Evolutionary conservation across 345 rosid species (phyloP).

Genomic region (Mangifera indica): DNA sequence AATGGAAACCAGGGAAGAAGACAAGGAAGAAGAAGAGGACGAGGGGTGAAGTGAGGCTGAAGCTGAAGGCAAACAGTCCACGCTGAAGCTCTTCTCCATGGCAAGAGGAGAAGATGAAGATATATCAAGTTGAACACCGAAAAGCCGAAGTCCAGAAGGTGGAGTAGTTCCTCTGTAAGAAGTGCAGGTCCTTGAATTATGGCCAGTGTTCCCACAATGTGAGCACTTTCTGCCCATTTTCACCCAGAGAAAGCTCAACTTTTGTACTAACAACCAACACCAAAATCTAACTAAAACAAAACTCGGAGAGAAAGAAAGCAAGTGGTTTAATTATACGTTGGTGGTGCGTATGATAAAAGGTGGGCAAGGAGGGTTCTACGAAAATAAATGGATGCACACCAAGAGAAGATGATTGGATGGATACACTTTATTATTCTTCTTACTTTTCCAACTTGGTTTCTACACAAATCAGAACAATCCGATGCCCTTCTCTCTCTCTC

Average conservation of each 20-base stretch:
- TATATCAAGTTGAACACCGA: constrained; percentile 54
- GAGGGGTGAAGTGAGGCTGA: constrained; percentile 28
- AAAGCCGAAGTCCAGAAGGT: constrained; percentile 45
- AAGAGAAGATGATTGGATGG: constrained; percentile 50
- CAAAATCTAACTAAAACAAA: constrained; percentile 11
- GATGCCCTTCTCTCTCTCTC: not conserved
- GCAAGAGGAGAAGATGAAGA: constrained; percentile 23
- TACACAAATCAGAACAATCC: not conserved
- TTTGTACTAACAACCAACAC: constrained; percentile 11
- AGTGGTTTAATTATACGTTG: constrained; percentile 24
- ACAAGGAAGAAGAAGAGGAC: constrained; percentile 31
- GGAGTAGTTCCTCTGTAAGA: constrained; percentile 19
- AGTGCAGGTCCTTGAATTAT: constrained; percentile 62
- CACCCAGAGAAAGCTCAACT: constrained; percentile 27
- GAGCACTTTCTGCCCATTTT: constrained; percentile 75
- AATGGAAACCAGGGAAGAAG: constrained; percentile 33
- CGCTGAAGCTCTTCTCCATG: constrained; percentile 53
- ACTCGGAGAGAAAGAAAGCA: constrained; percentile 23
- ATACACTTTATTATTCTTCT: constrained; percentile 31
- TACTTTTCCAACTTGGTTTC: constrained; percentile 34
- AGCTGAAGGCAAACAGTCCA: constrained; percentile 43
- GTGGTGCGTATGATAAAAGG: constrained; percentile 30
- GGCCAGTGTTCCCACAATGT: constrained; percentile 63
- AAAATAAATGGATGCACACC: constrained; percentile 52
- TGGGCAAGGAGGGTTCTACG: constrained; percentile 29